These are phyloP conservation scores for Aphanomyces astaci DNA, from an alignment of 352 stramenopile genomes.

Conservation along the genomic window DNA sequence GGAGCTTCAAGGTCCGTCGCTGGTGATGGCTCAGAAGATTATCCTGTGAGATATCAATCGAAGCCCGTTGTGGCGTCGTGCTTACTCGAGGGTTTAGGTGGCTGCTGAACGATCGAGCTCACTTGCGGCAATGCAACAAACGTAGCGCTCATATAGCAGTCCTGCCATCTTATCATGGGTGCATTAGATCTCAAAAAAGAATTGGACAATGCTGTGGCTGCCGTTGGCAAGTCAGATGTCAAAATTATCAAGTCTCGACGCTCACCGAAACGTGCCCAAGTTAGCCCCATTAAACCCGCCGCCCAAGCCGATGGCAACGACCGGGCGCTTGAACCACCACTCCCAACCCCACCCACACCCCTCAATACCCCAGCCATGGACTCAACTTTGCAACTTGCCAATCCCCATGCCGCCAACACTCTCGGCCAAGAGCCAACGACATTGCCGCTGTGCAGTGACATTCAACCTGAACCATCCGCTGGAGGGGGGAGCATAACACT, in stretches of 20 bases:
- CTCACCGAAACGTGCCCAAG: background rate
- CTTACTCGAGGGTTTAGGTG: background rate
- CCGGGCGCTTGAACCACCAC: background rate
- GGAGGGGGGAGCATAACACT: too few relatives aligned
- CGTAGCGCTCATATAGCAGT: background rate
- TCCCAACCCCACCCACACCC: background rate
- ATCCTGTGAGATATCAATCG: background rate
- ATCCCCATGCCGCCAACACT: too few relatives aligned
- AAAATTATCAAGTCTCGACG: background rate
- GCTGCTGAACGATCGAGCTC: constrained; percentile 6
- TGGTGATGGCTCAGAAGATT: background rate
- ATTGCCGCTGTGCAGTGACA: background rate
- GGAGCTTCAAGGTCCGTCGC: background rate
- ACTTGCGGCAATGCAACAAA: constrained; percentile 19
- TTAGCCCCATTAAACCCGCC: background rate
- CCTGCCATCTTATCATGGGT: background rate
- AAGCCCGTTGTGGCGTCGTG: background rate
- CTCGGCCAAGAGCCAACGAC: background rate
- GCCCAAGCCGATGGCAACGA: background rate
- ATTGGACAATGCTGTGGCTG: background rate
- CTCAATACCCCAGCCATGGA: background rate
- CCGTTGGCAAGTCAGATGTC: background rate
- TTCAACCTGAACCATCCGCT: background rate
- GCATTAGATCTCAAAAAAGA: constrained; percentile 6
- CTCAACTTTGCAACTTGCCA: background rate